A percentile compares a stretch with the other conserved stretches of the same genome.
These are phyloP conservation scores for Dicorynia guianensis DNA, from an alignment of 306 rosid genomes.

Conservation along the genomic window DNA sequence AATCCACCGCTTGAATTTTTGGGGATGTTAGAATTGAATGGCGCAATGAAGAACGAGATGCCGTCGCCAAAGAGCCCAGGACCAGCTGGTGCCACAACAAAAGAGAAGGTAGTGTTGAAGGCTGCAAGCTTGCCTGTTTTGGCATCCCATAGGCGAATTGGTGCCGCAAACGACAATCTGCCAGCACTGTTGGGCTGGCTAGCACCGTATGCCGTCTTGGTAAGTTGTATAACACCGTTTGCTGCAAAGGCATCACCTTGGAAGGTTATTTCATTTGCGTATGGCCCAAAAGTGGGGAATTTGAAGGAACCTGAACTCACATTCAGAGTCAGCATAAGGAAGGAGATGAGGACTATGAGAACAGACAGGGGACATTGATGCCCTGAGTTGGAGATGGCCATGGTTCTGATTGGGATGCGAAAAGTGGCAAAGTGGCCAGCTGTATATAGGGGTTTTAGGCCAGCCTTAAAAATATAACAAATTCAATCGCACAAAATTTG, in stretches of 20 bases:
- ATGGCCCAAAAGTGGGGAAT: slow-evolving; percentile 3
- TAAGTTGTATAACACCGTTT: slow-evolving; percentile 44
- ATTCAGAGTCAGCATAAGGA: slow-evolving; percentile 15
- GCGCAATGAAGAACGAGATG: slow-evolving; percentile 47
- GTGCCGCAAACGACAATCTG: slow-evolving; percentile 42
- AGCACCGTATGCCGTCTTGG: slow-evolving; percentile 36
- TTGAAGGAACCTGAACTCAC: slow-evolving; percentile 36
- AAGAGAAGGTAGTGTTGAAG: slow-evolving; percentile 43
- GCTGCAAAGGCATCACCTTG: slow-evolving; percentile 46
- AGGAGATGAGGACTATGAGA: neutral
- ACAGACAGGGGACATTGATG: neutral
- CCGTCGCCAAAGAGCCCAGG: slow-evolving; percentile 40
- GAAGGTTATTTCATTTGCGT: slow-evolving; percentile 20
- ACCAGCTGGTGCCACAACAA: neutral
- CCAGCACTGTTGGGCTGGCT: slow-evolving; percentile 33
- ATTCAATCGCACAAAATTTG: neutral
- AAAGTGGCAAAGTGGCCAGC: neutral
- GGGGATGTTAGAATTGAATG: slow-evolving; percentile 24
- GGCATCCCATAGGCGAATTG: slow-evolving; percentile 51
- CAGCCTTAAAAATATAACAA: neutral
- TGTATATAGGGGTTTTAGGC: neutral
- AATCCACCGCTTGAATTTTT: slow-evolving; percentile 41
- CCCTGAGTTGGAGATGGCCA: slow-evolving; percentile 30
- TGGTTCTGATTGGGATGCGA: neutral
- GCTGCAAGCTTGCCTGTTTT: slow-evolving; percentile 12